Percentiles rank a stretch among this genome's conserved stretches.
phyloP scores from a whole-genome alignment of 176 grass and related monocot species.

The Metroxylon sagu region DNA sequence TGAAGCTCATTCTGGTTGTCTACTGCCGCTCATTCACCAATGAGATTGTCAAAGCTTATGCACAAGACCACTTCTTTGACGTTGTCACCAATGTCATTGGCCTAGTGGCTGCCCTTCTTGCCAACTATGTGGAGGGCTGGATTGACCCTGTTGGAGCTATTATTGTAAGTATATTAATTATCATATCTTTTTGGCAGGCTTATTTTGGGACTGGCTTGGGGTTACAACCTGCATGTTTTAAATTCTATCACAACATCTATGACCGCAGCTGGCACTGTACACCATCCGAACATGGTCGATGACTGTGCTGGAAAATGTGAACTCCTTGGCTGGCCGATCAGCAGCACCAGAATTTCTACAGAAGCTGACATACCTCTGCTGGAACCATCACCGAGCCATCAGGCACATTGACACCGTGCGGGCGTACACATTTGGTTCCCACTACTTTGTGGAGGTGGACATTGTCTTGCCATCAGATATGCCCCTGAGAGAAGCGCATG shows the following conservation, averaged over 20 bases:
- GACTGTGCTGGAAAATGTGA: constrained; percentile 89
- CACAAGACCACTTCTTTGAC: constrained; percentile 94
- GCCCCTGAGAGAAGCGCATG: constrained; percentile 73
- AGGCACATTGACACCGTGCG: constrained; percentile 92
- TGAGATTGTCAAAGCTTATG: constrained; percentile 91
- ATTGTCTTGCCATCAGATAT: constrained; percentile 79
- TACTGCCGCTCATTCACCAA: constrained; percentile 89
- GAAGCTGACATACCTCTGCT: constrained; percentile 90
- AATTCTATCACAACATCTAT: too few relatives aligned
- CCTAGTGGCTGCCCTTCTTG: constrained; percentile 67
- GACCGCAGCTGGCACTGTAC: constrained; percentile 76
- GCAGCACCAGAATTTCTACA: constrained; percentile 82
- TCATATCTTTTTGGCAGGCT: too few relatives aligned
- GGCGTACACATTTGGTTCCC: constrained; percentile 92
- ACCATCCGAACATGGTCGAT: constrained; percentile 89
- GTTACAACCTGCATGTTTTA: too few relatives aligned
- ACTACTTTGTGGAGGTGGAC: constrained; percentile 96
- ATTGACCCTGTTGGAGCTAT: constrained; percentile 90
- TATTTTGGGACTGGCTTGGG: too few relatives aligned
- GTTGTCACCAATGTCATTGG: constrained; percentile 90
- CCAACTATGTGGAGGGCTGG: constrained; percentile 64
- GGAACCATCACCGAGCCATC: constrained; percentile 95
- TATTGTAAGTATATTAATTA: constrained; percentile 45
- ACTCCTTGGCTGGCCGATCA: constrained; percentile 80
- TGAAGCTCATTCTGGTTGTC: constrained; percentile 61